These are phyloP conservation scores for Pseudoturritis turrita DNA, from an alignment of 345 rosid species.

Conservation along the genomic window DNA sequence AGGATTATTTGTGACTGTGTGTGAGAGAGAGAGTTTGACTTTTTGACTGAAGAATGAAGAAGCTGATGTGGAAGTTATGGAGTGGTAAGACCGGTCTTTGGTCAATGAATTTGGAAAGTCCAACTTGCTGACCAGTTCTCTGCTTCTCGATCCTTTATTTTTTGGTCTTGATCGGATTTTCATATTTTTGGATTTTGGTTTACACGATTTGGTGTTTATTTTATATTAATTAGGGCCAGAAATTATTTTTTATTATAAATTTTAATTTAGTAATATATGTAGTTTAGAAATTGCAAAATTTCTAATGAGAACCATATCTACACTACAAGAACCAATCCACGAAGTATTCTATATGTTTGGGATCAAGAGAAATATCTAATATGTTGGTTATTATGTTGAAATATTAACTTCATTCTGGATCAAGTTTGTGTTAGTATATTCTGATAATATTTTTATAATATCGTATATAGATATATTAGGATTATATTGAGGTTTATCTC, in stretches of 20 bases:
- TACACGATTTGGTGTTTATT: background rate
- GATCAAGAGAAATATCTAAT: background rate
- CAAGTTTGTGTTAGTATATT: no score
- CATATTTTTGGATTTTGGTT: background rate
- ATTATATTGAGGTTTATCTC: no score
- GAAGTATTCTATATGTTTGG: background rate
- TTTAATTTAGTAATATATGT: no score
- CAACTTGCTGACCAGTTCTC: conserved; percentile 30
- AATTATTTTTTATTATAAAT: no score
- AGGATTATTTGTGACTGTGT: conserved; percentile 18
- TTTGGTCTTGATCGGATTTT: background rate
- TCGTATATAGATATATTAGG: no score
- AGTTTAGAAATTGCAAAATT: no score
- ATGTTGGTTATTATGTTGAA: background rate
- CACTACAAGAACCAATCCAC: no score
- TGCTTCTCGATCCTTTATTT: conserved; percentile 26
- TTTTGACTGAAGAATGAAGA: conserved; percentile 23
- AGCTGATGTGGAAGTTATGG: conserved; percentile 21
- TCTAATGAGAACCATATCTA: background rate
- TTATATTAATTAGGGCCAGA: no score
- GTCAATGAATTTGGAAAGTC: conserved; percentile 38
- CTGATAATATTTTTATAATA: no score
- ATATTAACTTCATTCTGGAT: background rate
- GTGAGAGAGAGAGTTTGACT: conserved; percentile 23
- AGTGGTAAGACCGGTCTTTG: conserved; percentile 28